Percentiles rank a stretch among this genome's conserved stretches.
Conservation (phyloP, 2,329 filamentous ascomycete species). For the Metarhizium brunneum region DNA sequence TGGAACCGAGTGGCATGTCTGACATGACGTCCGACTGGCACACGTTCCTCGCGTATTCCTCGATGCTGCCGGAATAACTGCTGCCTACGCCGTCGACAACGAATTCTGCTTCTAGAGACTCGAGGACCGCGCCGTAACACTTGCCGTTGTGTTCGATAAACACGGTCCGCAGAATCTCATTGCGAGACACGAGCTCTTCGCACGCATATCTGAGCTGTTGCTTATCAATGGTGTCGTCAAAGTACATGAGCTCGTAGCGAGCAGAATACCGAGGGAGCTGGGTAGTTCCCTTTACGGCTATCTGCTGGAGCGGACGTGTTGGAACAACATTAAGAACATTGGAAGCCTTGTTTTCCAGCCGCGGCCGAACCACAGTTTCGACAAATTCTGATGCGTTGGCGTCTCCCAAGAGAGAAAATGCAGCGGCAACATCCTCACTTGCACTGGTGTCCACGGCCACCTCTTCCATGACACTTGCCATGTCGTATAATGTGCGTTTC, state of each 20-base stretch:
- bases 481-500: conserved; percentile 37
- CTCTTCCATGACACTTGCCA: conserved; percentile 37
- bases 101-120: conserved; percentile 41
- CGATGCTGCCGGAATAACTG: conserved; percentile 16
- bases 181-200: conserved; percentile 45
- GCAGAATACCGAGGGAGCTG: conserved; percentile 50
- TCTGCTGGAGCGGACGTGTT: conserved; percentile 46
- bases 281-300: conserved; percentile 50
- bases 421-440: background rate
- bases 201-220: conserved; percentile 39
- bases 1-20: conserved; percentile 46
- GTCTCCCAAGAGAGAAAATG: conserved; percentile 38
- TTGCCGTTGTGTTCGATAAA: conserved; percentile 44
- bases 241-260: conserved; percentile 56
- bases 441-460: background rate
- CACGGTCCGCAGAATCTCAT: conserved; percentile 58
- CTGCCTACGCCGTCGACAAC: conserved; percentile 32
- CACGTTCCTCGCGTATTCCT: conserved; percentile 42
- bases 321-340: conserved; percentile 48
- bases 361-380: conserved; percentile 37
- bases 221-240: conserved; percentile 40
- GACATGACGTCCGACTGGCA: conserved; percentile 47
- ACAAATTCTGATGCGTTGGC: conserved; percentile 33
- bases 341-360: conserved; percentile 40
- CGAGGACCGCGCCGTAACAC: conserved; percentile 49